phyloP scores from a whole-genome alignment of 2,329 filamentous ascomycete genomes.

The Botrytis squamosa region DNA sequence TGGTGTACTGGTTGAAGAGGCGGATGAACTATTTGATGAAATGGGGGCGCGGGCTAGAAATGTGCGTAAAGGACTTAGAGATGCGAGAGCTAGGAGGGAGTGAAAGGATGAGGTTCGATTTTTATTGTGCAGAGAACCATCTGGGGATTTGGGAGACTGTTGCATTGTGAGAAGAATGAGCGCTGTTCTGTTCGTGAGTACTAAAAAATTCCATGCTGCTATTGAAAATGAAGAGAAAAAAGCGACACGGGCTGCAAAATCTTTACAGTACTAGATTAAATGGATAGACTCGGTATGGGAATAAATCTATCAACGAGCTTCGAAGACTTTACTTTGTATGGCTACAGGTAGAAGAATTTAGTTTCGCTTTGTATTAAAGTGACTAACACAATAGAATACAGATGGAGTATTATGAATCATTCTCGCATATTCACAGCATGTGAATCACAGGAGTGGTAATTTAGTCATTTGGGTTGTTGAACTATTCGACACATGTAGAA shows the following conservation, averaged over 20 bases:
- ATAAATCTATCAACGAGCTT: not conserved
- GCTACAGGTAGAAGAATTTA: not conserved
- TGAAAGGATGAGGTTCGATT: not conserved
- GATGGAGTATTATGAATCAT: not conserved
- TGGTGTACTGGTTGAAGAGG: not conserved
- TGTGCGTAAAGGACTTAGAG: not conserved
- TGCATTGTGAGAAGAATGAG: slow-evolving; percentile 1
- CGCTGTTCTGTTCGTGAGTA: not conserved
- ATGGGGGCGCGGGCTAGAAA: not conserved
- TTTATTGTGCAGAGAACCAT: not conserved
- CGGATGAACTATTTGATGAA: not conserved
- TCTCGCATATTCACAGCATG: not conserved
- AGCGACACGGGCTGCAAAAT: not conserved
- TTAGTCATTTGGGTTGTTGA: not conserved
- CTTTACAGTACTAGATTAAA: not conserved
- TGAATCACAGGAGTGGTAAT: not conserved
- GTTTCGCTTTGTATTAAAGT: not conserved
- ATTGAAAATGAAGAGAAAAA: not conserved
- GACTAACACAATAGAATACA: not conserved
- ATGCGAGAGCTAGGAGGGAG: not conserved
- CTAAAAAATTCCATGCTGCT: not conserved
- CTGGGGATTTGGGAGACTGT: not conserved
- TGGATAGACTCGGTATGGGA: not conserved
- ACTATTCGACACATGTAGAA: not conserved
- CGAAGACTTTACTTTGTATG: not conserved